Evolutionary conservation across 2,329 filamentous ascomycete species (phyloP).

Genomic region (Cladorrhinum sp.): DNA sequence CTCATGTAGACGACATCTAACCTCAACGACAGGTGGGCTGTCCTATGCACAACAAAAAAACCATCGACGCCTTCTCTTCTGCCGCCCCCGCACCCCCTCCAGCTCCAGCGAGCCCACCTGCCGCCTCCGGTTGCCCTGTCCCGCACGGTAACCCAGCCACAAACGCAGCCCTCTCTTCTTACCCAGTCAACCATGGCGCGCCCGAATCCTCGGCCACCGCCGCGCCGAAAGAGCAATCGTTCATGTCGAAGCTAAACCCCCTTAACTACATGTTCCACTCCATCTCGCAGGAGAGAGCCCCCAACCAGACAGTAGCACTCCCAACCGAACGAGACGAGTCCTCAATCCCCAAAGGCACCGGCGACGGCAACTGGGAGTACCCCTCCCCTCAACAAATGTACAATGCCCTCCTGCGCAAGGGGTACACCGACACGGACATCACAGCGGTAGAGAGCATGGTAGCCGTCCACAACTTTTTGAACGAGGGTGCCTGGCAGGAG

Average conservation of each 20-base stretch:
- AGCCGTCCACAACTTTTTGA: constrained; percentile 94
- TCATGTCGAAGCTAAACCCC: constrained; percentile 58
- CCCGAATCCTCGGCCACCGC: constrained; percentile 28
- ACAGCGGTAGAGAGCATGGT: constrained; percentile 97
- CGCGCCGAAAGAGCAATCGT: constrained; percentile 37
- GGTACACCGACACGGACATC: constrained; percentile 88
- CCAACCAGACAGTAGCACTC: constrained; percentile 69
- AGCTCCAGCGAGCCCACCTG: constrained; percentile 24
- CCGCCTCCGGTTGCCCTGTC: constrained; percentile 44
- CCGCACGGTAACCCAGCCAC: constrained; percentile 37
- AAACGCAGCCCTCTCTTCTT: constrained; percentile 20
- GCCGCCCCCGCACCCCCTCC: constrained; percentile 34
- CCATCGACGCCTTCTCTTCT: constrained; percentile 45
- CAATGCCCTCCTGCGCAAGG: constrained; percentile 93
- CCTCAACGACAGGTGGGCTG: constrained; percentile 45
- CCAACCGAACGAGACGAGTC: constrained; percentile 79
- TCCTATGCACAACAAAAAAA: constrained; percentile 54
- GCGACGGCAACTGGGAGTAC: constrained; percentile 88
- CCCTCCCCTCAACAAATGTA: constrained; percentile 99
- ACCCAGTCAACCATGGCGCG: constrained; percentile 43
- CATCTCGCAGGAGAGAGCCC: constrained; percentile 74
- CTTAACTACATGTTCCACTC: constrained; percentile 95
- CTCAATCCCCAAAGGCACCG: constrained; percentile 84
- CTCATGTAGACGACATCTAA: constrained; percentile 20
- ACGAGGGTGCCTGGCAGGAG: constrained; percentile 95